Conservation (phyloP, 2,329 filamentous ascomycete species). For the Fusarium sulawesiense region DNA sequence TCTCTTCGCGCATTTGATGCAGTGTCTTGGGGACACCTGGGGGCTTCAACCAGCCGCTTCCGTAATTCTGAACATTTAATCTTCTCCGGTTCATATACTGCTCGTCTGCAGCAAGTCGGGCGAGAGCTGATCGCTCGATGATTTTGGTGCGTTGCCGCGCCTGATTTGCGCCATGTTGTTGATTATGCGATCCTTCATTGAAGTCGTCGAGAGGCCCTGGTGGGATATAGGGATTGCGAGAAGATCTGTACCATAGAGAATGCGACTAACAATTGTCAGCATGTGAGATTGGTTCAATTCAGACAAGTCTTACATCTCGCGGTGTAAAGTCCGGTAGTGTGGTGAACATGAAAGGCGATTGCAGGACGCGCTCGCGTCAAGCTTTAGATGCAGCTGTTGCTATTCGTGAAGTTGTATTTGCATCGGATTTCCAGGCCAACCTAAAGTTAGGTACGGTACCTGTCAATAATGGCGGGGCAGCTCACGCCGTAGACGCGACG, state of each 20-base stretch:
- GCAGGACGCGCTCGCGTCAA: conserved; percentile 31
- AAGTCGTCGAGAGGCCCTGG: conserved; percentile 51
- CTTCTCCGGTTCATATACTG: conserved; percentile 80
- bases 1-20: conserved; percentile 89
- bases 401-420: conserved; percentile 32
- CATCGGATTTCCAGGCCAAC: conserved; percentile 28
- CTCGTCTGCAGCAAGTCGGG: conserved; percentile 80
- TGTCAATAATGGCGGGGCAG: conserved; percentile 33
- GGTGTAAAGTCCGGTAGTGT: conserved; percentile 75
- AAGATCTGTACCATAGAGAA: conserved; percentile 78
- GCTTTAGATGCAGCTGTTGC: conserved; percentile 23
- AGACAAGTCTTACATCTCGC: conserved; percentile 68
- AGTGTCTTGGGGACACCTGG: conserved; percentile 90
- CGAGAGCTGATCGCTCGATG: conserved; percentile 71
- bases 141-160: conserved; percentile 57
- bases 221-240: conserved; percentile 61
- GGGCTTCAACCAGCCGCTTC: conserved; percentile 89
- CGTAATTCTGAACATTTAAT: conserved; percentile 85
- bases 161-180: conserved; percentile 49
- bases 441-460: not conserved
- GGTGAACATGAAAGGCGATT: conserved; percentile 63
- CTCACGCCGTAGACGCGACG: conserved; percentile 33
- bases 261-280: conserved; percentile 67
- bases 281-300: not conserved
- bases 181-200: conserved; percentile 43